A percentile compares a stretch with the other conserved stretches of the same genome.
Conservation (phyloP, 1,139 yeast species). For the Schwanniomyces etchellsii region DNA sequence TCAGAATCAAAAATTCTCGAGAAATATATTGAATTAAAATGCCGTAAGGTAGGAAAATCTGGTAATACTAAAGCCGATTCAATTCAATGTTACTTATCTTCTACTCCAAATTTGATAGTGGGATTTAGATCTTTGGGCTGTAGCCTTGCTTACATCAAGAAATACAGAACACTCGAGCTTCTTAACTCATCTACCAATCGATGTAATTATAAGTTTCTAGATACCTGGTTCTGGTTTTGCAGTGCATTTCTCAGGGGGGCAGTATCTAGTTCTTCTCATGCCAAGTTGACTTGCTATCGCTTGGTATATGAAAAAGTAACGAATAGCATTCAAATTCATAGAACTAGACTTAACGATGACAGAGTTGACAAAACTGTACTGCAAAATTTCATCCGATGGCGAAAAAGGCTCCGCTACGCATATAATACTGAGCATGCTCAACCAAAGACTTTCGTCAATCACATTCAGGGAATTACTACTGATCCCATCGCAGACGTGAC, state of each 20-base stretch:
- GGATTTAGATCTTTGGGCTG: constrained; percentile 7
- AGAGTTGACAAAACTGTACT: constrained; percentile 2
- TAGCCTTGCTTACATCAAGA: constrained; percentile 3
- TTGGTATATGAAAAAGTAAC: constrained; percentile 1
- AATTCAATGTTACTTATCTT: constrained; percentile 7
- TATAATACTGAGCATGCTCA: neutral
- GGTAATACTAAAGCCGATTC: constrained; percentile 3
- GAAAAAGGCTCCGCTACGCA: constrained; percentile 1
- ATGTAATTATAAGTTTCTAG: constrained; percentile 3
- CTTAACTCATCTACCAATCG: constrained; percentile 1
- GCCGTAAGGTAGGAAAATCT: constrained; percentile 1
- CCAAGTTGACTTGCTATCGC: neutral
- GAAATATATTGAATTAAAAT: constrained; percentile 7
- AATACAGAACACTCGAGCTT: constrained; percentile 2
- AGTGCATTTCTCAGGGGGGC: constrained; percentile 4
- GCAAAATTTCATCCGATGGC: constrained; percentile 3
- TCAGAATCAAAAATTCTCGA: constrained; percentile 4
- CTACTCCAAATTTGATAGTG: constrained; percentile 5
- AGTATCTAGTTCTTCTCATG: constrained; percentile 1
- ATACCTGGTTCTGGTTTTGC: constrained; percentile 8
- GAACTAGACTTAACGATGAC: constrained; percentile 2
- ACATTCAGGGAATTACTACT: too few relatives aligned
- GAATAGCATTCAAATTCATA: constrained; percentile 1
- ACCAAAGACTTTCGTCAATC: too few relatives aligned
- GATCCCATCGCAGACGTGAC: too few relatives aligned